phyloP scores from a whole-genome alignment of 371 early-diverging fungal species.

The Syncephalastrum contaminatum region DNA sequence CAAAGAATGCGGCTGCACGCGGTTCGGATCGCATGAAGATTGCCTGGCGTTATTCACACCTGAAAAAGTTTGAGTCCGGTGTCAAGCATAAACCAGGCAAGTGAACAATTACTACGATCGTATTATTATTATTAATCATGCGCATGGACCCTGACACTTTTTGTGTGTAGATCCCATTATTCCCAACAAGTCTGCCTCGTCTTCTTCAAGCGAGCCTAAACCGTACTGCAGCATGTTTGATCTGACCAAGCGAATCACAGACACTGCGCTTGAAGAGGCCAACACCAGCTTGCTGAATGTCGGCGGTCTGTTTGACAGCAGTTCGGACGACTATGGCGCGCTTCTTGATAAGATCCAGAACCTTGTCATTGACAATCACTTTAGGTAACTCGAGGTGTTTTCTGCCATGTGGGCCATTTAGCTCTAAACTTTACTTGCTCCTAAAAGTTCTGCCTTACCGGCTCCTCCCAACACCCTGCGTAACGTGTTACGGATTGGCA shows the following conservation, averaged over 20 bases:
- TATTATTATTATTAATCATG: not conserved
- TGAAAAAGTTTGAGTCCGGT: conserved; percentile 64
- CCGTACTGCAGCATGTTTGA: conserved; percentile 78
- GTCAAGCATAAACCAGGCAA: conserved; percentile 38
- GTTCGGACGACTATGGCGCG: conserved; percentile 49
- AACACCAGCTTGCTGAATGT: conserved; percentile 39
- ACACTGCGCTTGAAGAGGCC: conserved; percentile 49
- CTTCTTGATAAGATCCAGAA: conserved; percentile 57
- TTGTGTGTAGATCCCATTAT: not conserved
- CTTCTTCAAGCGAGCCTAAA: conserved; percentile 23
- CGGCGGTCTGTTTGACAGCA: conserved; percentile 7
- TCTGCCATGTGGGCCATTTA: not conserved
- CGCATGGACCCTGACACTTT: not conserved
- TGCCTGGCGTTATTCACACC: conserved; percentile 90
- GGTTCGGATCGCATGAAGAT: conserved; percentile 76
- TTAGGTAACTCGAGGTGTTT: conserved; percentile 36
- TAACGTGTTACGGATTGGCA: conserved; percentile 72
- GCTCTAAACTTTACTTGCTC: conserved; percentile 7
- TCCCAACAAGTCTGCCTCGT: too few relatives aligned
- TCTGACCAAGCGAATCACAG: conserved; percentile 67
- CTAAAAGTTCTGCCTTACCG: conserved; percentile 45
- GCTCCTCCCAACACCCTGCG: conserved; percentile 47
- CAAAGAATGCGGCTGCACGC: conserved; percentile 21
- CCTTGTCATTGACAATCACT: conserved; percentile 61
- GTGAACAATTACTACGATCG: too few relatives aligned